Conservation (phyloP, 305 asterid genomes). For the Ilex paraguariensis region DNA sequence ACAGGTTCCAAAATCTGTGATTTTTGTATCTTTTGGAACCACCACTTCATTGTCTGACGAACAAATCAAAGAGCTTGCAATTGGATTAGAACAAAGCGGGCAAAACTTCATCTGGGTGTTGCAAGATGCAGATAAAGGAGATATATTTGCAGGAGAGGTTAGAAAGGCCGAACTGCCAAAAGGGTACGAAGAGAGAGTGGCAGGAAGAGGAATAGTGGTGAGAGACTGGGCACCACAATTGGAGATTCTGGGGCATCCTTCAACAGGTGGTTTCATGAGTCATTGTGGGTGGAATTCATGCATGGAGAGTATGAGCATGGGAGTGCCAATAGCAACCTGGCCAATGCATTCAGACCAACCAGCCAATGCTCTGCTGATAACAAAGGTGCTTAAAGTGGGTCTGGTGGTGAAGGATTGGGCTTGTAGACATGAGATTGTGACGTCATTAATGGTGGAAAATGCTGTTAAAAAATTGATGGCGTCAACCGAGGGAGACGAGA, state of each 20-base stretch:
- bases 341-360: conserved; percentile 45
- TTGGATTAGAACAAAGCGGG: conserved; percentile 2
- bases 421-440: conserved; percentile 18
- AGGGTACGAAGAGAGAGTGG: conserved; percentile 26
- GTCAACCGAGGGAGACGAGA: conserved; percentile 22
- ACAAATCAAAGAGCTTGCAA: conserved; percentile 4
- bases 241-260: too few relatives aligned
- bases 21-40: not conserved
- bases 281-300: too few relatives aligned
- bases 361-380: conserved; percentile 19
- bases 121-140: conserved; percentile 3
- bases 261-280: too few relatives aligned
- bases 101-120: conserved; percentile 4
- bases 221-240: too few relatives aligned
- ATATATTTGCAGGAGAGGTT: not conserved
- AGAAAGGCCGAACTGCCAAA: conserved; percentile 16
- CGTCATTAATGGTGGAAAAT: conserved; percentile 13
- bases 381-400: conserved; percentile 25
- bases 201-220: too few relatives aligned
- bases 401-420: conserved; percentile 22
- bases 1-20: not conserved
- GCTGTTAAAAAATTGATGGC: conserved; percentile 26
- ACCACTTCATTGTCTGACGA: not conserved
- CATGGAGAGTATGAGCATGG: conserved; percentile 32
- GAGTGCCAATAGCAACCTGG: conserved; percentile 40